These are phyloP conservation scores for Aspergillus kassunensis DNA, from an alignment of 495 filamentous ascomycete species.

Conservation along the genomic window DNA sequence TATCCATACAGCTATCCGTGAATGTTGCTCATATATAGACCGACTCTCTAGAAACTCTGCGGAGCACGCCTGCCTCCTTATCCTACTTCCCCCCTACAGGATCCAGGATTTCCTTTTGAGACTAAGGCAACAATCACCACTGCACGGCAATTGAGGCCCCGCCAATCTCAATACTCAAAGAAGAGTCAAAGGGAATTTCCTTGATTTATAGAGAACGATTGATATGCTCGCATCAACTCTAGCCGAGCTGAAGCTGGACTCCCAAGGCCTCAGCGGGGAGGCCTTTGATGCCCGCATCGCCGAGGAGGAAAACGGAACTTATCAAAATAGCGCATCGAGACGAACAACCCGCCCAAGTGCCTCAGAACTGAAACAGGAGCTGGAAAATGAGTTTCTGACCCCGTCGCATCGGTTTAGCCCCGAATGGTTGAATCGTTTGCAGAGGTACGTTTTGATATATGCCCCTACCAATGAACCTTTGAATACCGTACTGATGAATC, in stretches of 20 bases:
- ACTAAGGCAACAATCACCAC: too few species aligned
- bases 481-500: conserved; percentile 18
- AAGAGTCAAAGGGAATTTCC: background rate
- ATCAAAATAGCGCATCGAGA: conserved; percentile 40
- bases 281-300: conserved; percentile 31
- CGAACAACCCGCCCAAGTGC: conserved; percentile 49
- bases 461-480: background rate
- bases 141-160: too few species aligned
- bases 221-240: conserved; percentile 29
- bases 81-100: background rate
- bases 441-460: conserved; percentile 52
- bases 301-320: conserved; percentile 34
- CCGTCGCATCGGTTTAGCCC: conserved; percentile 72
- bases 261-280: conserved; percentile 21
- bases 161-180: too few species aligned
- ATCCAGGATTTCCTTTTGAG: too few species aligned
- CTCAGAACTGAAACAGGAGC: conserved; percentile 57
- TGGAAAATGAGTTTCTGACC: conserved; percentile 73
- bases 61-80: background rate
- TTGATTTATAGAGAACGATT: conserved; percentile 14
- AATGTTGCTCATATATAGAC: background rate
- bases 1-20: background rate
- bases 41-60: background rate
- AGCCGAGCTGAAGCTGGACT: conserved; percentile 26
- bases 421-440: conserved; percentile 82